phyloP scores from a whole-genome alignment of 2,329 filamentous ascomycete genomes.

The Byssothecium circinans region DNA sequence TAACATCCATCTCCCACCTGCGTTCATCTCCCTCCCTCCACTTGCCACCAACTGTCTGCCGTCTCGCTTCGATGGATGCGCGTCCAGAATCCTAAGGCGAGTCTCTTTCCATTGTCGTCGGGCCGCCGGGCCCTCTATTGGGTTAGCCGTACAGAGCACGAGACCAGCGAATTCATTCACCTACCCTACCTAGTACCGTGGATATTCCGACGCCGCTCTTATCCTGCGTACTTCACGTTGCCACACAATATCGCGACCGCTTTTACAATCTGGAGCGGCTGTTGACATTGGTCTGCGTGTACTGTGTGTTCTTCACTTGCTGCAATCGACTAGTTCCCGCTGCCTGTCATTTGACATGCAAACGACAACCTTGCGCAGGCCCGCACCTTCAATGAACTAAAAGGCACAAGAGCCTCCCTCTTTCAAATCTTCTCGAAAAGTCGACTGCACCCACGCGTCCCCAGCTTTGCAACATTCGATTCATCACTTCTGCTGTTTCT shows the following conservation, averaged over 20 bases:
- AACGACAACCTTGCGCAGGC: background rate
- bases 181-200: slow-evolving; percentile 3
- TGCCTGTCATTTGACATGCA: background rate
- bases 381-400: background rate
- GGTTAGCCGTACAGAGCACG: slow-evolving; percentile 36
- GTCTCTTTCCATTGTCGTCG: slow-evolving; percentile 19
- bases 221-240: background rate
- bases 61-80: slow-evolving; percentile 9
- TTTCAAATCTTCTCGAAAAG: background rate
- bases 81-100: slow-evolving; percentile 10
- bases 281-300: no score
- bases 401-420: background rate
- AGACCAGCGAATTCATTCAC: slow-evolving; percentile 33
- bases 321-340: background rate
- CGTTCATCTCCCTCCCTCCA: slow-evolving; percentile 5
- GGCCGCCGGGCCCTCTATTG: slow-evolving; percentile 26
- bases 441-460: background rate
- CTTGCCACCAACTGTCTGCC: background rate
- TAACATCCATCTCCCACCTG: slow-evolving; percentile 12
- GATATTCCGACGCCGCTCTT: background rate
- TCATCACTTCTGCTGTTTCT: background rate
- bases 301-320: no score
- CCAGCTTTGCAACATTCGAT: background rate
- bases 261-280: background rate
- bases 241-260: background rate